Conservation (phyloP, 805 yeast species). For the Clavispora asparagi region DNA sequence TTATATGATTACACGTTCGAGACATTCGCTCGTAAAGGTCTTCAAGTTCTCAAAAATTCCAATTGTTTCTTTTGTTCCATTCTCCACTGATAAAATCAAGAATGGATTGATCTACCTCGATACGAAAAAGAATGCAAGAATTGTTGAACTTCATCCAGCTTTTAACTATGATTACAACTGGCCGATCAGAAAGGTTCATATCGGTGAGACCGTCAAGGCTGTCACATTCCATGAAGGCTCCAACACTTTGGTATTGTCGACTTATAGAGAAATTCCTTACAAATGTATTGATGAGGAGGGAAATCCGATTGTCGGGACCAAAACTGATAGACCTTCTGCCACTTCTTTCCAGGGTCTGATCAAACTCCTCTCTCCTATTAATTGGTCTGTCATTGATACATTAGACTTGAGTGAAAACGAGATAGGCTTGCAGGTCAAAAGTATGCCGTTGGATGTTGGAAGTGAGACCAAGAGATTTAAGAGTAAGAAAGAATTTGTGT, state of each 20-base stretch:
- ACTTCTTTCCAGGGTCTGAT: slow-evolving; percentile 54
- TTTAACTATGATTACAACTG: slow-evolving; percentile 55
- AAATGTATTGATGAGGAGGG: slow-evolving; percentile 73
- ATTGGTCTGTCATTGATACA: slow-evolving; percentile 73
- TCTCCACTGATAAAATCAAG: slow-evolving; percentile 32
- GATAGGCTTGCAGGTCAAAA: slow-evolving; percentile 51
- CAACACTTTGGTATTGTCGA: slow-evolving; percentile 57
- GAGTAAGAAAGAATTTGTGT: slow-evolving; percentile 58
- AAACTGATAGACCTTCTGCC: slow-evolving; percentile 50
- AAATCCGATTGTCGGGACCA: slow-evolving; percentile 51
- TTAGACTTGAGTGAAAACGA: slow-evolving; percentile 65
- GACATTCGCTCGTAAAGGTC: slow-evolving; percentile 58
- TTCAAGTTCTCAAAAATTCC: slow-evolving; percentile 63
- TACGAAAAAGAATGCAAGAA: slow-evolving; percentile 62
- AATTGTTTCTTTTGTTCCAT: slow-evolving; percentile 60
- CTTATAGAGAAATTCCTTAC: slow-evolving; percentile 54
- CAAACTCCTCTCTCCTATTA: slow-evolving; percentile 63
- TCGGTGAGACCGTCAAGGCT: slow-evolving; percentile 61
- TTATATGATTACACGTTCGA: slow-evolving; percentile 58
- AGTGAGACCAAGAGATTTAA: slow-evolving; percentile 38
- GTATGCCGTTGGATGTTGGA: slow-evolving; percentile 47
- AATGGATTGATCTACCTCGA: slow-evolving; percentile 70
- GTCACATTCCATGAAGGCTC: slow-evolving; percentile 67
- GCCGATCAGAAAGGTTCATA: slow-evolving; percentile 48
- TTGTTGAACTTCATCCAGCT: slow-evolving; percentile 42